phyloP scores from a whole-genome alignment of 345 rosid genomes.

The Citrus mangshanensis region DNA sequence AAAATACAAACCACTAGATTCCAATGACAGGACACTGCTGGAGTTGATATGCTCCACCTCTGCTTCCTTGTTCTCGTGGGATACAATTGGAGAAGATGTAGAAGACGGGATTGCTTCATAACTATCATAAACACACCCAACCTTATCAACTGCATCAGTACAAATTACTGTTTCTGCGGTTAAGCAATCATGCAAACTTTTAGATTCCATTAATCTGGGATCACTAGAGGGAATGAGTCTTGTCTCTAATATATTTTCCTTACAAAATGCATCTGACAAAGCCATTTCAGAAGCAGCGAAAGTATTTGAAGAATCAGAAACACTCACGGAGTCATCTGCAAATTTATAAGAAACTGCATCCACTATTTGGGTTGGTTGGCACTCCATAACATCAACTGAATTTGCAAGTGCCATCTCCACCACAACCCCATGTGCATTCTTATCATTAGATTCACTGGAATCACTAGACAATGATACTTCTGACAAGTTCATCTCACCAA shows the following conservation, averaged over 20 bases:
- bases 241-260: constrained; percentile 14
- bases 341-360: background rate
- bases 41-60: constrained; percentile 10
- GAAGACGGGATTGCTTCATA: constrained; percentile 9
- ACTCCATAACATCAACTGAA: constrained; percentile 17
- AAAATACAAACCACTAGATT: constrained; percentile 41
- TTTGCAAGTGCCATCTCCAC: constrained; percentile 14
- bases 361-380: constrained; percentile 1
- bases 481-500: constrained; percentile 13
- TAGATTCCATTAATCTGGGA: constrained; percentile 13
- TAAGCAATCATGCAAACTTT: constrained; percentile 11
- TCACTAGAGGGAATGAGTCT: constrained; percentile 13
- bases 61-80: constrained; percentile 16
- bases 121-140: constrained; percentile 20
- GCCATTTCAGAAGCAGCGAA: constrained; percentile 15
- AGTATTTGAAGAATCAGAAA: constrained; percentile 17
- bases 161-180: constrained; percentile 2
- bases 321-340: constrained; percentile 1
- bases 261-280: constrained; percentile 8
- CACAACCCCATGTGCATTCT: constrained; percentile 7
- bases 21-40: constrained; percentile 23
- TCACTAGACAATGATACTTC: constrained; percentile 8
- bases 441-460: background rate
- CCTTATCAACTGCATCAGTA: constrained; percentile 1
- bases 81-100: constrained; percentile 1